Evolutionary conservation across 2,329 filamentous ascomycete species (phyloP).

Genomic region (Aureobasidium sp.): DNA sequence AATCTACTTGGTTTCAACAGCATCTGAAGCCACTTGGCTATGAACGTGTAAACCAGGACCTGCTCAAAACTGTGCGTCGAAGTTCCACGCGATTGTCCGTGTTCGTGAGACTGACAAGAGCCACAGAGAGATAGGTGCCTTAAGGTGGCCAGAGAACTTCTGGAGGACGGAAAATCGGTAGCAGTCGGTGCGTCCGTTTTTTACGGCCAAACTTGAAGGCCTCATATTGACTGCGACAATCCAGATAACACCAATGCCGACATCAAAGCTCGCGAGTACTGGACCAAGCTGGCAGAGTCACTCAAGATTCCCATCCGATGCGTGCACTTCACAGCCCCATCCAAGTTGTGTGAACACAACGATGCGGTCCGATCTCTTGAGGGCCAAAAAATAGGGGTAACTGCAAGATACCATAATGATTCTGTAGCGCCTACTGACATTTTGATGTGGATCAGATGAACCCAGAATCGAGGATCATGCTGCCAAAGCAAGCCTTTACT

Average conservation of each 20-base stretch:
- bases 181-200: constrained; percentile 60
- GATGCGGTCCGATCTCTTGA: constrained; percentile 67
- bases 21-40: constrained; percentile 73
- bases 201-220: too few relatives aligned
- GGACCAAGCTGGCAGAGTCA: constrained; percentile 67
- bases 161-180: constrained; percentile 61
- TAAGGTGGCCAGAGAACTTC: constrained; percentile 60
- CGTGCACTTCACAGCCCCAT: constrained; percentile 70
- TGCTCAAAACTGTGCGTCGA: constrained; percentile 60
- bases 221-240: neutral
- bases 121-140: constrained; percentile 56
- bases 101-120: constrained; percentile 26
- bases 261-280: constrained; percentile 65
- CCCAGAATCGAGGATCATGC: constrained; percentile 65
- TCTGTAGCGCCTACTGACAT: constrained; percentile 11
- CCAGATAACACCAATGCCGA: constrained; percentile 95
- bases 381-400: neutral
- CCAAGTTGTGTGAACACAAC: constrained; percentile 74
- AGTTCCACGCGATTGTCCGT: too few relatives aligned
- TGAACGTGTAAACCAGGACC: constrained; percentile 83
- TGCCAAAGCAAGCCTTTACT: constrained; percentile 76
- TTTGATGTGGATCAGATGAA: constrained; percentile 55
- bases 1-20: constrained; percentile 83
- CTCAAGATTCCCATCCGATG: constrained; percentile 71
- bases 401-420: neutral